These are phyloP conservation scores for Talaromyces islandicus DNA, from an alignment of 2,329 filamentous ascomycete species.

Conservation along the genomic window DNA sequence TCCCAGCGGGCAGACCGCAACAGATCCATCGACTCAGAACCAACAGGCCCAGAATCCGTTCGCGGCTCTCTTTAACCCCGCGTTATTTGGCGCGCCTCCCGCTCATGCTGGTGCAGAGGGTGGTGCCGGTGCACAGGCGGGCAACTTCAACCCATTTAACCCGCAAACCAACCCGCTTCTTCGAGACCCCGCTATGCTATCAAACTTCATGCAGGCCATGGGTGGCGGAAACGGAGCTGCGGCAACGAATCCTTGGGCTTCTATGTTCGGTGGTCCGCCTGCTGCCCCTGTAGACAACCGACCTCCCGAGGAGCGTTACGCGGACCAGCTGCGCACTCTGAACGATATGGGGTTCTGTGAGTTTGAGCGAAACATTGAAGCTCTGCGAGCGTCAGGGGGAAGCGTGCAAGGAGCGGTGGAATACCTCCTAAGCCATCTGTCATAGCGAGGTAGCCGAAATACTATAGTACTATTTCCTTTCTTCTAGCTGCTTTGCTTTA, in stretches of 20 bases:
- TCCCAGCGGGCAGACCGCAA: conserved; percentile 17
- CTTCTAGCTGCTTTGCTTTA: background rate
- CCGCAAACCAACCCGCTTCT: conserved; percentile 49
- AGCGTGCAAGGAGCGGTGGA: conserved; percentile 75
- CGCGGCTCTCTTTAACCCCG: conserved; percentile 55
- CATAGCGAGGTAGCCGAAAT: background rate
- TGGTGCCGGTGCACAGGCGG: conserved; percentile 24
- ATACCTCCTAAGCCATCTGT: conserved; percentile 32
- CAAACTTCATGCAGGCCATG: conserved; percentile 50
- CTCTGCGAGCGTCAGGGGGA: conserved; percentile 79
- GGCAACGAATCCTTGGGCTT: conserved; percentile 36
- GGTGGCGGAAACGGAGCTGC: conserved; percentile 24
- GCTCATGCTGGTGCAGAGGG: conserved; percentile 19
- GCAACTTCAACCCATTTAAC: conserved; percentile 41
- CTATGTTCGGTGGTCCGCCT: conserved; percentile 49
- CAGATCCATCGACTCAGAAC: conserved; percentile 27
- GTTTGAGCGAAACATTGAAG: conserved; percentile 87
- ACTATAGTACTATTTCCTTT: background rate
- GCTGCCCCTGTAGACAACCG: conserved; percentile 66
- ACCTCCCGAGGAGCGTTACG: conserved; percentile 90
- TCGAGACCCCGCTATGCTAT: conserved; percentile 55
- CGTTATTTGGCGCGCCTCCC: conserved; percentile 27
- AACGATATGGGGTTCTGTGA: conserved; percentile 99
- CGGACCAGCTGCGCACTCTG: conserved; percentile 79
- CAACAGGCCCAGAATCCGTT: conserved; percentile 57